Evolutionary conservation across 1,284 basidiomycete genomes (phyloP), one percentile per base, ranked within the genome.

Genomic region (Sporisorium reilianum): DNA sequence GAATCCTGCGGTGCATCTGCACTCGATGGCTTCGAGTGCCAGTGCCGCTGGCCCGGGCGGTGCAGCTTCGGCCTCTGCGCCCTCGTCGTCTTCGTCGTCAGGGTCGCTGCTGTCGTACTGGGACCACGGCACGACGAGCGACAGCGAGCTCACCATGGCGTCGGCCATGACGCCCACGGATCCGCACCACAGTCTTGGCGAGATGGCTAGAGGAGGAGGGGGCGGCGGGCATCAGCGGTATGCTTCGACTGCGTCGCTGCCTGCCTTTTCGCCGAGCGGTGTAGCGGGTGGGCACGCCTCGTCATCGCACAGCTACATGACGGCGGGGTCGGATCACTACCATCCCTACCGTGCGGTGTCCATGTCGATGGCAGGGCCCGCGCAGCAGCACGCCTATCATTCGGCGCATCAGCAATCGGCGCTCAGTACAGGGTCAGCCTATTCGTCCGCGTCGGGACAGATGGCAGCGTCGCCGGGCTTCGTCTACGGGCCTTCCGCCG

Each of bases 101-200:
- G 62, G 67, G 5, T 70, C 67, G 28, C 34, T 64, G 22, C 40
- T 70, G 5, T 64, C 61, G 30, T 64, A 61, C 26, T 70, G 67
- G 67, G 62, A 64, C 16, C 67, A 64, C 20, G 51, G 57, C 14
- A 57, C 50, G 20, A 12, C 56, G 6, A 64, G 67, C 46, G 62
- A 70, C 28, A 44, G 49, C 54, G 62, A 70, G 10, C 44, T 60
- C 34, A 45, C n/a, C 38, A 64, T 61, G 62, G 32, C 54, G 16
- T 56, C 67, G 45, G 51, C 61, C 28, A 55, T 60, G 34, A 26
- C 57, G 18, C 12, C 51, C 7, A 38, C 57, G 25, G 58, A 61
- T 28, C n/a, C 53, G 5, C 54, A 64, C 26, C 56, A 60, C 28
- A n/a, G 44, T 18, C 38, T 64, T 23, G 26, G 57, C 3, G 62